A percentile compares a stretch with the other conserved stretches of the same genome.
Evolutionary conservation across 1,284 basidiomycete genomes (phyloP).

Genomic region (Heliocybe sulcata): DNA sequence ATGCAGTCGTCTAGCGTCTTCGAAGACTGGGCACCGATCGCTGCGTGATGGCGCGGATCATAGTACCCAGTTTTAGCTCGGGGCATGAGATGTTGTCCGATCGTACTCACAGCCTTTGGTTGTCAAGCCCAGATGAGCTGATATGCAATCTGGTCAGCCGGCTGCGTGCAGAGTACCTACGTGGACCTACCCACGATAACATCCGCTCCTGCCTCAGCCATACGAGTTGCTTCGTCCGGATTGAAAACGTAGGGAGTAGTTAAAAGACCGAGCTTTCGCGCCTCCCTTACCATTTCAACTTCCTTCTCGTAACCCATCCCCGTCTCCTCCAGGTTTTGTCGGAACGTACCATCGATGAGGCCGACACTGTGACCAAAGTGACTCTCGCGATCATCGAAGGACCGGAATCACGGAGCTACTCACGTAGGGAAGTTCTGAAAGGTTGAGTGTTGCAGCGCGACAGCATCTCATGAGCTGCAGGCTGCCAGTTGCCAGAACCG

Average conservation of each 20-base stretch:
- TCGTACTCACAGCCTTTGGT: slow-evolving; percentile 2
- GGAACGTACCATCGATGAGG: slow-evolving; percentile 21
- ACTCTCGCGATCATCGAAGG: neutral
- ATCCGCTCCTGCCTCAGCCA: slow-evolving; percentile 19
- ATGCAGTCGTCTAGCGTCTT: slow-evolving; percentile 18
- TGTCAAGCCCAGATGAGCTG: slow-evolving; percentile 4
- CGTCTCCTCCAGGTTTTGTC: slow-evolving; percentile 23
- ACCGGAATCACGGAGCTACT: neutral
- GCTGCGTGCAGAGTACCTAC: neutral
- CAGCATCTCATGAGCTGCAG: neutral
- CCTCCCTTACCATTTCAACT: slow-evolving; percentile 22
- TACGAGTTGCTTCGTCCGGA: slow-evolving; percentile 16
- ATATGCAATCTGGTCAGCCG: neutral
- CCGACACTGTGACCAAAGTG: slow-evolving; percentile 10
- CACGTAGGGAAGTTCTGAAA: slow-evolving; percentile 18
- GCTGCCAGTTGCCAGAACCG: neutral
- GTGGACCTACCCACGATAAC: slow-evolving; percentile 14
- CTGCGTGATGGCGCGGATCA: neutral
- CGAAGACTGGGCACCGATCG: slow-evolving; percentile 19
- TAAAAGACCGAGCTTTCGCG: slow-evolving; percentile 18
- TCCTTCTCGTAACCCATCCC: slow-evolving; percentile 23
- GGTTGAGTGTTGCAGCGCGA: neutral
- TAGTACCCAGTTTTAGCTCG: neutral
- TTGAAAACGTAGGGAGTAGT: slow-evolving; percentile 23
- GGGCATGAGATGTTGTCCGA: neutral